phyloP scores from a whole-genome alignment of 495 filamentous ascomycete genomes.

The Penicillium argentinense region DNA sequence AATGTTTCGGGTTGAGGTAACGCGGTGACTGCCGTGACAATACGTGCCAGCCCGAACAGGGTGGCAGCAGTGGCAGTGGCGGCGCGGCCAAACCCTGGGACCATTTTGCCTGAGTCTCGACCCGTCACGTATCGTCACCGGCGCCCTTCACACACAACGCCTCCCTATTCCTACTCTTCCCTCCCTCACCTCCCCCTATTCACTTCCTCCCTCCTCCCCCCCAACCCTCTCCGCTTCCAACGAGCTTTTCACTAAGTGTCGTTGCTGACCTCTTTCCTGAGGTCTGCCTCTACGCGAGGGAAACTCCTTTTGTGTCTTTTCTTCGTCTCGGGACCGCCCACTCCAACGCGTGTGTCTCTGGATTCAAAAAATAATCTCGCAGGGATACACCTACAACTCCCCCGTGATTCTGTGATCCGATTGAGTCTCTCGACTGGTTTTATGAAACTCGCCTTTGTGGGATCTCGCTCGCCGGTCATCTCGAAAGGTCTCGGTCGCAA shows the following conservation, averaged over 20 bases:
- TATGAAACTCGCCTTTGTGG: conserved; percentile 4
- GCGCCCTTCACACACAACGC: conserved; percentile 9
- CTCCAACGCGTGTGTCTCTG: conserved; percentile 8
- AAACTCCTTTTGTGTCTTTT: conserved; percentile 21
- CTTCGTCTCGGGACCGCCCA: conserved; percentile 5
- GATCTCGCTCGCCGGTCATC: background rate
- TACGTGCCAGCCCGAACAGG: background rate
- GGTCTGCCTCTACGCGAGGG: conserved; percentile 34
- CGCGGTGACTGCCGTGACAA: conserved; percentile 7
- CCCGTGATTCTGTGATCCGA: background rate
- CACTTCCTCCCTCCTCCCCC: conserved; percentile 17
- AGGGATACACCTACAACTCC: conserved; percentile 1
- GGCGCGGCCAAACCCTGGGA: background rate
- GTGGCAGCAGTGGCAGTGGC: background rate
- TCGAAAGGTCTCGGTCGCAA: background rate
- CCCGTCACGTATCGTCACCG: conserved; percentile 9
- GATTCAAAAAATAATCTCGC: conserved; percentile 3
- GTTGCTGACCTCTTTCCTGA: conserved; percentile 37
- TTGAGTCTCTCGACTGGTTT: conserved; percentile 2
- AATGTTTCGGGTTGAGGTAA: conserved; percentile 15
- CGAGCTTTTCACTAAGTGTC: conserved; percentile 58
- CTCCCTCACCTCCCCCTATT: conserved; percentile 15
- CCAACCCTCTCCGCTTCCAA: conserved; percentile 28
- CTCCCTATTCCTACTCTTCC: conserved; percentile 14
- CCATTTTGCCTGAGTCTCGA: background rate